A percentile compares a stretch with the other conserved stretches of the same genome.
These are phyloP conservation scores for Aquanectria penicillioides DNA, from an alignment of 2,329 filamentous ascomycete species.

Conservation along the genomic window DNA sequence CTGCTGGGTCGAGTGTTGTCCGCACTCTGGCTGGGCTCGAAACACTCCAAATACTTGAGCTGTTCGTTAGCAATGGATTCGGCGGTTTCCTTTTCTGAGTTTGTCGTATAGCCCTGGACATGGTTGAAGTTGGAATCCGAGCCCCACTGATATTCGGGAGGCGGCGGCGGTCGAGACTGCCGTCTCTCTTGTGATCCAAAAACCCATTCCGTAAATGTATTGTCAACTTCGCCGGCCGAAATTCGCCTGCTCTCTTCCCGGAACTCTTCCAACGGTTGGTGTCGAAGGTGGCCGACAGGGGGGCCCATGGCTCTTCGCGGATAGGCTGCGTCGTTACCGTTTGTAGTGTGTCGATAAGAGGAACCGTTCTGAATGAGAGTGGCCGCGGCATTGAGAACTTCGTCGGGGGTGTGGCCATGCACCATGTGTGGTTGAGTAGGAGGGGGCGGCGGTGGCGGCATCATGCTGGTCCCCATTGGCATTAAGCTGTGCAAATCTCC, in stretches of 20 bases:
- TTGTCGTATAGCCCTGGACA: constrained; percentile 67
- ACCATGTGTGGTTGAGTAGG: constrained; percentile 41
- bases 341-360: constrained; percentile 32
- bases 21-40: constrained; percentile 67
- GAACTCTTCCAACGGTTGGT: constrained; percentile 56
- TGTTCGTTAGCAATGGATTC: constrained; percentile 66
- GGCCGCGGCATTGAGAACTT: constrained; percentile 67
- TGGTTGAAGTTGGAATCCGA: constrained; percentile 73
- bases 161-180: constrained; percentile 47
- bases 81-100: constrained; percentile 64
- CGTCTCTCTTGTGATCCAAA: constrained; percentile 46
- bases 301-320: constrained; percentile 43
- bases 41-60: constrained; percentile 65
- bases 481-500: constrained; percentile 32
- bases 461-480: constrained; percentile 45
- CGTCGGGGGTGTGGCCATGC: constrained; percentile 54
- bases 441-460: constrained; percentile 46
- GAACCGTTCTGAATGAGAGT: constrained; percentile 59
- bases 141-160: constrained; percentile 69
- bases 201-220: constrained; percentile 55
- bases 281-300: constrained; percentile 53
- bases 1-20: constrained; percentile 69
- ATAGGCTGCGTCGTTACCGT: constrained; percentile 38
- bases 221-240: constrained; percentile 44
- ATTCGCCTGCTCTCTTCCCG: constrained; percentile 51